A percentile compares a stretch with the other conserved stretches of the same genome.
phyloP scores from a whole-genome alignment of 345 rosid genomes.

The Salix suchowensis region DNA sequence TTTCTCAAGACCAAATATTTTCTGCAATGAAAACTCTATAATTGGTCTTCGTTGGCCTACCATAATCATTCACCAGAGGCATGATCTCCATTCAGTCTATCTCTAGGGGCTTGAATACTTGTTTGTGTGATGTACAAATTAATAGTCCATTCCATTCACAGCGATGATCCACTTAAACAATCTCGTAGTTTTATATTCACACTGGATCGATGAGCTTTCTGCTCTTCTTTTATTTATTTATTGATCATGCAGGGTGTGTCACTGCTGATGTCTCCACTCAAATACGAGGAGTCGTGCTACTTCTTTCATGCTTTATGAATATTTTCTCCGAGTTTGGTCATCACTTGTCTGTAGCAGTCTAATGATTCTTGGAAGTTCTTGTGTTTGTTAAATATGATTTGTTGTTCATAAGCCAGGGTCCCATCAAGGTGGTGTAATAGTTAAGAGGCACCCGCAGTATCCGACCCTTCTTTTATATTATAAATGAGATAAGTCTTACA shows the following conservation, averaged over 20 bases:
- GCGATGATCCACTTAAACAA: neutral
- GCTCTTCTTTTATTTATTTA: too few relatives aligned
- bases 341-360: neutral
- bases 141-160: neutral
- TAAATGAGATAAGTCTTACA: neutral
- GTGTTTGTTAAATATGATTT: too few relatives aligned
- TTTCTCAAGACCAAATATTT: neutral
- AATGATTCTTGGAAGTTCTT: neutral
- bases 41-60: neutral
- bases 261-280: conserved; percentile 21
- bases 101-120: neutral
- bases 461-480: neutral
- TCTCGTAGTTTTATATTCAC: neutral
- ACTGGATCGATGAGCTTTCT: conserved; percentile 1
- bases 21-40: neutral
- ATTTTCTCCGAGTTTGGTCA: neutral
- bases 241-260: neutral
- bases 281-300: neutral
- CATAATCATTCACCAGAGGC: neutral
- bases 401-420: neutral
- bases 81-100: neutral
- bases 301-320: neutral
- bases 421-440: neutral
- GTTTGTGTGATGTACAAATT: too few relatives aligned
- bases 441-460: neutral